A percentile compares a stretch with the other conserved stretches of the same genome.
Evolutionary conservation across 192 early-diverging fungal species (phyloP).

Genomic region (Rhizoclosmatium sp.): DNA sequence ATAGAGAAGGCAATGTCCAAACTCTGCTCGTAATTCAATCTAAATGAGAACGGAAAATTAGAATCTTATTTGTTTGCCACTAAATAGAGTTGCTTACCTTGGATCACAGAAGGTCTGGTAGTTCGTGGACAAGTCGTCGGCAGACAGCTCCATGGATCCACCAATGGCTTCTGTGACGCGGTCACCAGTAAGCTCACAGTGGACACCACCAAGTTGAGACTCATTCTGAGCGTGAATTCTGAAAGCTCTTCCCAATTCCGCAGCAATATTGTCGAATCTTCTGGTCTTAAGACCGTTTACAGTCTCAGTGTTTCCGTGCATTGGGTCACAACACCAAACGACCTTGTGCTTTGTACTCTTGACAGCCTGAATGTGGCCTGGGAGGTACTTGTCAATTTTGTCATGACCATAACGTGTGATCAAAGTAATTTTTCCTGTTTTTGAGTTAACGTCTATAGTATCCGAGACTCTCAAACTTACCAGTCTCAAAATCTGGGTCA

Average conservation of each 20-base stretch:
- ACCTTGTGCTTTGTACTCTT: conserved; percentile 83
- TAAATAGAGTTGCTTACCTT: conserved; percentile 54
- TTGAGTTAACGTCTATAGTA: not conserved
- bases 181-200: conserved; percentile 96
- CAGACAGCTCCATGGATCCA: conserved; percentile 94
- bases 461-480: conserved; percentile 15
- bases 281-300: conserved; percentile 91
- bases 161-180: conserved; percentile 93
- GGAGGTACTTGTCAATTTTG: conserved; percentile 83
- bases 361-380: conserved; percentile 91
- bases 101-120: conserved; percentile 98
- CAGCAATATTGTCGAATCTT: conserved; percentile 87
- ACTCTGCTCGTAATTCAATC: conserved; percentile 95
- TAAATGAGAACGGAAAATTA: conserved; percentile 19
- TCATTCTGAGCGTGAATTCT: conserved; percentile 77
- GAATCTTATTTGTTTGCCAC: not conserved
- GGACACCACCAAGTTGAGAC: conserved; percentile 89
- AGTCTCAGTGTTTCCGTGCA: conserved; percentile 97
- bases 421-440: conserved; percentile 84
- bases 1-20: conserved; percentile 97
- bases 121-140: conserved; percentile 82
- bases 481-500: conserved; percentile 84
- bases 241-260: conserved; percentile 85
- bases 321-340: conserved; percentile 96
- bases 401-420: conserved; percentile 93